Evolutionary conservation across 495 filamentous ascomycete species (phyloP).

Genomic region (Xylaria nigripes): DNA sequence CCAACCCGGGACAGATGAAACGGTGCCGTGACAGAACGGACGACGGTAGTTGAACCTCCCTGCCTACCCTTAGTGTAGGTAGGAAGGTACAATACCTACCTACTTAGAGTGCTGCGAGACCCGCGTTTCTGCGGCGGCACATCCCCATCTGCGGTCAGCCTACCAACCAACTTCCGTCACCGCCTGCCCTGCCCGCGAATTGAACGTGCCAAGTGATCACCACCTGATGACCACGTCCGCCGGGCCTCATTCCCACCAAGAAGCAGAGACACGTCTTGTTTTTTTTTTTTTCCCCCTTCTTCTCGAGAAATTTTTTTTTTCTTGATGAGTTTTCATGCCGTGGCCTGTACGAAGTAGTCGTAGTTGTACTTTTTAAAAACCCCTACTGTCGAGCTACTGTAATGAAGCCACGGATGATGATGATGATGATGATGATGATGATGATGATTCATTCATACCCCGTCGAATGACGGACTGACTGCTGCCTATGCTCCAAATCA

Average conservation of each 20-base stretch:
- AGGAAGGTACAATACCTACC: too few species aligned
- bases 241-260: not conserved
- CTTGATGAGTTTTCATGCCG: too few species aligned
- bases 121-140: not conserved
- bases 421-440: too few species aligned
- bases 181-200: slow-evolving; percentile 6
- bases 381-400: too few species aligned
- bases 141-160: slow-evolving; percentile 9
- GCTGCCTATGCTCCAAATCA: too few species aligned
- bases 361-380: too few species aligned
- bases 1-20: not conserved
- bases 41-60: not conserved
- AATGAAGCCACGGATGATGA: too few species aligned
- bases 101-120: not conserved
- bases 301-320: too few species aligned
- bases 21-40: not conserved
- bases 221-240: slow-evolving; percentile 3
- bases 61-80: too few species aligned
- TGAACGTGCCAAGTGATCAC: not conserved
- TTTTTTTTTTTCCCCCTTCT: not conserved
- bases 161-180: slow-evolving; percentile 10
- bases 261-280: not conserved
- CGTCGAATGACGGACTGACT: too few species aligned
- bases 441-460: too few species aligned
- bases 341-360: too few species aligned